Base-by-base conservation (phyloP, 805 yeast genomes). In the Ogataea zsoltii region DNA sequence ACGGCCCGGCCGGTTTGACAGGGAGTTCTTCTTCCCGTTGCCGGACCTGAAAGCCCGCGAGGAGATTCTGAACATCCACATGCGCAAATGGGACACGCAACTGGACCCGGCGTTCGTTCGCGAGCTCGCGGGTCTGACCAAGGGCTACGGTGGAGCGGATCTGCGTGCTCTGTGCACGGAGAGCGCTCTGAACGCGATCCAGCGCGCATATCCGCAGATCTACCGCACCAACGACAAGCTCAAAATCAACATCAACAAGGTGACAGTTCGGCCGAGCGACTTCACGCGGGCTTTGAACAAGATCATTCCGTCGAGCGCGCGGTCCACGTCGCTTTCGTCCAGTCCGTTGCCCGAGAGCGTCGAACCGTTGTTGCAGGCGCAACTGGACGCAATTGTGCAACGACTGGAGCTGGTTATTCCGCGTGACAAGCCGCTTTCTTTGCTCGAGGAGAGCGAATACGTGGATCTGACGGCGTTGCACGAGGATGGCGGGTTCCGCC, bases 61-160 rank as follows among this genome's bases (percentile, higher is more conserved):
- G 48, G 82, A 85, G 52, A 94, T 94, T 49, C 67, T 94, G 34
- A 67, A 77, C 42, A 94, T 94, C 53, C 97, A 94, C 59, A 94
- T 97, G 17, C 79, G 77, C 50, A 85, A 84, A 60, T 94, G 99
- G 99, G 73, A 73, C 11, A 94, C 96, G 11, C 85, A 87, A 3
- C 67, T 88, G 45, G 63, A 79, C 6, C 69, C 69, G 0, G 67
- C 61, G 5, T 86, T 94, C 53, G 56, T 88, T 9, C 72, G 74
- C 5, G 80, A 82, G 44, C 72, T 94, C 29, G 92, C 97, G 0
- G 73, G 74, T 16, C 67, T 88, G 46, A 92, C 99, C 0, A 92
- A 91, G 62, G 99, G 99, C 0, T 94, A 88, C 60, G 99, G 99
- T 38, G 99, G 99, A 70, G 98, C 99, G 2, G 99, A 94, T 65